A percentile compares a stretch with the other conserved stretches of the same genome.
Conservation (phyloP, 2,329 filamentous ascomycete species). For the Neonectria neomacrospora region DNA sequence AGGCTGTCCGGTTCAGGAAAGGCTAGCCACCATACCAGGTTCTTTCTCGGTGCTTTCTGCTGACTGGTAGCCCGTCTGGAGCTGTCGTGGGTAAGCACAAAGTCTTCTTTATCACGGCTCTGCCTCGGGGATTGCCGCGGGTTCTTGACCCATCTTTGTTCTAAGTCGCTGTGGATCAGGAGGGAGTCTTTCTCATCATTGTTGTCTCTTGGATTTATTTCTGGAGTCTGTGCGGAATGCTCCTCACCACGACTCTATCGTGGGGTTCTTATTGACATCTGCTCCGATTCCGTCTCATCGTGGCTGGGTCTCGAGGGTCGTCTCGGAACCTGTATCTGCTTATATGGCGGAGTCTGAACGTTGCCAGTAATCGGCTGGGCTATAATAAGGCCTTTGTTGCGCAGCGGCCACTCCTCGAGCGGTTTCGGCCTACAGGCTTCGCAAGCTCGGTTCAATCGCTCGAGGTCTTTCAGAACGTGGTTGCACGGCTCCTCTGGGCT, state of each 20-base stretch:
- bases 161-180: neutral
- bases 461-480: neutral
- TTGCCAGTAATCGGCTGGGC: neutral
- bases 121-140: no score
- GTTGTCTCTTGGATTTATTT: no score
- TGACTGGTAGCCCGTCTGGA: neutral
- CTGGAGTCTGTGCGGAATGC: neutral
- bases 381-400: neutral
- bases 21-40: neutral
- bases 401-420: slow-evolving; percentile 6
- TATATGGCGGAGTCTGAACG: neutral
- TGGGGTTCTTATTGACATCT: neutral
- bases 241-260: neutral
- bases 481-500: slow-evolving; percentile 11
- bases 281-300: neutral
- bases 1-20: neutral
- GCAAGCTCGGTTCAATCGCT: slow-evolving; percentile 15
- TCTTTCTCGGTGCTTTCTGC: neutral
- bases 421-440: slow-evolving; percentile 11
- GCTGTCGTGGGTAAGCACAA: no score
- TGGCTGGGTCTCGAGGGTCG: neutral
- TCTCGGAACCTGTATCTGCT: neutral
- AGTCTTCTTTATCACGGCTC: no score
- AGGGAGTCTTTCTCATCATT: neutral
- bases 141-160: neutral